Evolutionary conservation across 257 asterid genomes (phyloP).

Genomic region (Hygrophila difformis): DNA sequence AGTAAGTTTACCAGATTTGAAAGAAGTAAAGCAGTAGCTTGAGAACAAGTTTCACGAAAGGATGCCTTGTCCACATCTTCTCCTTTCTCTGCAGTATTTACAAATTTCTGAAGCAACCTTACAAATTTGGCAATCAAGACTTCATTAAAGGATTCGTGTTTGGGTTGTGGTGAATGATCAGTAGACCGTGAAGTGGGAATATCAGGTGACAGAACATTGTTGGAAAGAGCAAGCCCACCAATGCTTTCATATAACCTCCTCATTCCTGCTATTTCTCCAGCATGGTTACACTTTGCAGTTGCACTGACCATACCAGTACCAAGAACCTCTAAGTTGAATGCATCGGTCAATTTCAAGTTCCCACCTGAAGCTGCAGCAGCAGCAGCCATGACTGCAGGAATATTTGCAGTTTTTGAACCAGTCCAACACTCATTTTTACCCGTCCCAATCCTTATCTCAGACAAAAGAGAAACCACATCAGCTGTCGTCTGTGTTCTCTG

Average conservation of each 20-base stretch:
- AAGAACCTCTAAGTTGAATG: conserved; percentile 92
- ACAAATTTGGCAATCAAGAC: conserved; percentile 67
- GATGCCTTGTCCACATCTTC: conserved; percentile 76
- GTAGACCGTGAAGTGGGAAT: conserved; percentile 34
- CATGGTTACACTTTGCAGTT: conserved; percentile 88
- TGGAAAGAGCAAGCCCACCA: conserved; percentile 49
- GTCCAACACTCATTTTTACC: conserved; percentile 95
- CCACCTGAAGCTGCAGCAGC: conserved; percentile 99
- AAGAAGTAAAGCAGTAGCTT: conserved; percentile 97
- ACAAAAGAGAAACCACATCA: conserved; percentile 92
- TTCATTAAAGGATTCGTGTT: conserved; percentile 64
- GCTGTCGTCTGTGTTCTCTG: conserved; percentile 88
- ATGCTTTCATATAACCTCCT: conserved; percentile 85
- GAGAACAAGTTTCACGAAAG: conserved; percentile 90
- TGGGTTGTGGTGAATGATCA: conserved; percentile 39
- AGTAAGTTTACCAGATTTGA: conserved; percentile 57
- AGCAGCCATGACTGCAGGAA: conserved; percentile 89
- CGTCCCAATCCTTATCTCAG: conserved; percentile 95
- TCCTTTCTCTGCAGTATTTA: conserved; percentile 82
- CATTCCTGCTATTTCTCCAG: conserved; percentile 99
- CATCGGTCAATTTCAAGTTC: conserved; percentile 77
- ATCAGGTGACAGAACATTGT: conserved; percentile 43
- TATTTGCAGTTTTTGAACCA: conserved; percentile 82
- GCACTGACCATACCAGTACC: conserved; percentile 97
- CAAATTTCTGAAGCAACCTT: conserved; percentile 76